Conservation (phyloP, 306 rosid genomes). For the Dicorynia guianensis region DNA sequence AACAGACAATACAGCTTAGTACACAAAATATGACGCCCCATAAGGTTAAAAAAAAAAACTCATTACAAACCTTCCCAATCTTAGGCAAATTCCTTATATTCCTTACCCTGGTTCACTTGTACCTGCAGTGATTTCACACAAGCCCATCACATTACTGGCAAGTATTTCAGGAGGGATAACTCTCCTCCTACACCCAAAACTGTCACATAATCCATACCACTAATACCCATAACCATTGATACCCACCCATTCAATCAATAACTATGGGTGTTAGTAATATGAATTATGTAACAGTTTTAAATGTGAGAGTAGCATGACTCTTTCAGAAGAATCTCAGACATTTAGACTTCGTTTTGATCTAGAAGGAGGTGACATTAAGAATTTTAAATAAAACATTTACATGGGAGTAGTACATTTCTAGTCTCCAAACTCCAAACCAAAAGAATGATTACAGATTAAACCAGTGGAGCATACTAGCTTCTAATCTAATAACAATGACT, state of each 20-base stretch:
- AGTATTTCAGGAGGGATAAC: conserved; percentile 41
- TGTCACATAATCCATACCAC: too few relatives aligned
- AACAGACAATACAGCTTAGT: conserved; percentile 39
- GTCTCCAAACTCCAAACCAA: too few relatives aligned
- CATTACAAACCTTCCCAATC: conserved; percentile 8
- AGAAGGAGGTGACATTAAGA: not conserved
- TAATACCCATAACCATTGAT: too few relatives aligned
- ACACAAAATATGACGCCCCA: conserved; percentile 32
- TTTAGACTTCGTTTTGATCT: not conserved
- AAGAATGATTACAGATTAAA: too few relatives aligned
- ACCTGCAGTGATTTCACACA: conserved; percentile 41
- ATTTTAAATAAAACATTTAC: not conserved
- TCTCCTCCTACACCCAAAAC: too few relatives aligned
- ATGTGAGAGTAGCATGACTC: too few relatives aligned
- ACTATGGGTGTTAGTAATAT: too few relatives aligned
- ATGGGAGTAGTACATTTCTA: too few relatives aligned
- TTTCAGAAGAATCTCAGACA: conserved; percentile 35
- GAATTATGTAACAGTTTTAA: too few relatives aligned
- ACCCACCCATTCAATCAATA: too few relatives aligned
- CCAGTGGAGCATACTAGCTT: too few relatives aligned
- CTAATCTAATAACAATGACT: too few relatives aligned
- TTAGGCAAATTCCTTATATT: conserved; percentile 23
- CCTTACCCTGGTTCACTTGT: conserved; percentile 26
- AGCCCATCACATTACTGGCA: conserved; percentile 24
- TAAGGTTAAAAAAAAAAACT: conserved; percentile 20